These are phyloP conservation scores for Sequoia sempervirens DNA, from an alignment of 75 land plant genomes.

Conservation along the genomic window DNA sequence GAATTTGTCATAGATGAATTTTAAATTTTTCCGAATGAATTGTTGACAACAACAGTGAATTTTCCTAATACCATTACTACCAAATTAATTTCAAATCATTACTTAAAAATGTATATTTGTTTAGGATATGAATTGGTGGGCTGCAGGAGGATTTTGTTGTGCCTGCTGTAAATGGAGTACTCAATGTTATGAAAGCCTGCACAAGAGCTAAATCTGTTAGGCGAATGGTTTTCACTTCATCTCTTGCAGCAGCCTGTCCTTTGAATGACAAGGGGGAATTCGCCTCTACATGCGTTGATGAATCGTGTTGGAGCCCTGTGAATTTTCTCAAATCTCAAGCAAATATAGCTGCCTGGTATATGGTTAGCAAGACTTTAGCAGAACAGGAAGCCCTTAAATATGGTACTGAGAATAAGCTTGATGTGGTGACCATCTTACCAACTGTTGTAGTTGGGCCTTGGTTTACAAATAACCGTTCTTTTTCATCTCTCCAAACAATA, in stretches of 20 bases:
- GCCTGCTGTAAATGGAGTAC: conserved; percentile 36
- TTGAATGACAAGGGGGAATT: conserved; percentile 17
- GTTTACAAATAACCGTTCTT: neutral
- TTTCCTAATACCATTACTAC: too few species aligned
- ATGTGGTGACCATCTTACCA: conserved; percentile 31
- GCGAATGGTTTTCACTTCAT: conserved; percentile 32
- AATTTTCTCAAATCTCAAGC: conserved; percentile 12
- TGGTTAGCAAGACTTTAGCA: conserved; percentile 27
- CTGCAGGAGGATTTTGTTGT: conserved; percentile 26
- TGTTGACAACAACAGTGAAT: too few species aligned
- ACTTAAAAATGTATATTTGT: too few species aligned
- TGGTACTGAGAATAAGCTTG: conserved; percentile 15
- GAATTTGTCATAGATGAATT: too few species aligned
- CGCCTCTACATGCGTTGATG: conserved; percentile 17
- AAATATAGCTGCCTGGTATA: neutral
- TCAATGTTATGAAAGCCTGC: conserved; percentile 35
- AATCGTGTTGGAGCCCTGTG: conserved; percentile 25
- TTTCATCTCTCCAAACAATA: neutral
- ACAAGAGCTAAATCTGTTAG: conserved; percentile 2
- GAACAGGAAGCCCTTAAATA: conserved; percentile 27
- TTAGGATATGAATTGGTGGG: neutral
- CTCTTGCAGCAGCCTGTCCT: conserved; percentile 18
- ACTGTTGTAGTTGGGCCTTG: neutral
- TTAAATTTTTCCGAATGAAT: too few species aligned
- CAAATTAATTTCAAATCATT: too few species aligned